phyloP scores from a whole-genome alignment of 306 rosid genomes.

The Albizia julibrissin region DNA sequence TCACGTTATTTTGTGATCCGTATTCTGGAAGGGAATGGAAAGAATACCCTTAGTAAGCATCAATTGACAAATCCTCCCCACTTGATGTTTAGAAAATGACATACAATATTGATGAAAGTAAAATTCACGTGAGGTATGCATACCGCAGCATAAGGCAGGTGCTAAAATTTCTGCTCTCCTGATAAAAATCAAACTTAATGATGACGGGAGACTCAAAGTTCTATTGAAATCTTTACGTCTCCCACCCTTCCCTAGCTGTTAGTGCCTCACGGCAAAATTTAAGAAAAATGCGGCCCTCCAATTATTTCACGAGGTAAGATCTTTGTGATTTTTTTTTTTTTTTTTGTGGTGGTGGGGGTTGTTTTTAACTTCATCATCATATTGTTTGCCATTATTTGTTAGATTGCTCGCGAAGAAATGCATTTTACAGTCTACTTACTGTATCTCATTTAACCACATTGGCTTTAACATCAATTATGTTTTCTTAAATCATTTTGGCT shows the following conservation, averaged over 20 bases:
- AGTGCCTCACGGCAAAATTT: neutral
- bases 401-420: neutral
- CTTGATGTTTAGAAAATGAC: neutral
- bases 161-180: neutral
- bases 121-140: neutral
- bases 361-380: neutral
- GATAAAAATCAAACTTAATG: neutral
- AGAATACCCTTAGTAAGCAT: neutral
- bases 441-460: constrained; percentile 4
- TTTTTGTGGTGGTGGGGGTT: neutral
- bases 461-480: neutral
- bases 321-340: neutral
- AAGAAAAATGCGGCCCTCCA: neutral
- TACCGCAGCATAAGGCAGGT: constrained; percentile 11
- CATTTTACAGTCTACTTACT: neutral
- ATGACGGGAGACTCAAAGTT: neutral
- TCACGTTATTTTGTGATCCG: neutral
- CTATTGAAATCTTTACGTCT: neutral
- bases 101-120: neutral
- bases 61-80: neutral
- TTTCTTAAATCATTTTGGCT: neutral
- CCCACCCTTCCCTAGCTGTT: neutral
- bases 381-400: neutral
- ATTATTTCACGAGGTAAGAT: constrained; percentile 7
- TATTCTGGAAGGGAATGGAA: constrained; percentile 6